Percentiles rank a stretch among this genome's conserved stretches.
Evolutionary conservation across 2,329 filamentous ascomycete species (phyloP).

Genomic region (Chlorencoelia australis): DNA sequence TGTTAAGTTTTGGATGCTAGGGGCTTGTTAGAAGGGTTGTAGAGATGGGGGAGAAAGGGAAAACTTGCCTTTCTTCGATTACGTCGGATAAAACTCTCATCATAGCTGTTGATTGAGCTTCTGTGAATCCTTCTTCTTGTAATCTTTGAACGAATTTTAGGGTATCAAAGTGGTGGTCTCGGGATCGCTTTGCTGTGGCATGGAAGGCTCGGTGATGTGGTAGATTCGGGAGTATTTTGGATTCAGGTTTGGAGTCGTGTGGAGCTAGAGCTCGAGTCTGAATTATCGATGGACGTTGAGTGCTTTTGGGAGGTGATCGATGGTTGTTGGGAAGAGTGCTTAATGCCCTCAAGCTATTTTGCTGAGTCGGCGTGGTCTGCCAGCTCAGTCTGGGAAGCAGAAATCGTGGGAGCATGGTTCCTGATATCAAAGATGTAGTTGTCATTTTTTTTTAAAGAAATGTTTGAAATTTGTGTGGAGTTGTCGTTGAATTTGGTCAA

Average conservation of each 20-base stretch:
- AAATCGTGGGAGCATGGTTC: slow-evolving; percentile 23
- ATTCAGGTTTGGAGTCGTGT: slow-evolving; percentile 4
- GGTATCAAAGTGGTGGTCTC: slow-evolving; percentile 96
- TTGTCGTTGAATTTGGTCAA: too few species aligned
- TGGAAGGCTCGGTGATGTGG: slow-evolving; percentile 47
- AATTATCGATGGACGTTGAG: neutral
- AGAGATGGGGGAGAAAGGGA: neutral
- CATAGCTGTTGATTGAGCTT: slow-evolving; percentile 93
- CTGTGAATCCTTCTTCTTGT: slow-evolving; percentile 85
- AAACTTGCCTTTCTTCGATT: slow-evolving; percentile 73
- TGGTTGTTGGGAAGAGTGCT: slow-evolving; percentile 13
- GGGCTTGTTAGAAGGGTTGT: neutral
- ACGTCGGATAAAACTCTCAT: slow-evolving; percentile 96
- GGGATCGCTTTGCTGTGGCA: slow-evolving; percentile 46
- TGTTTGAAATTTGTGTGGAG: too few species aligned
- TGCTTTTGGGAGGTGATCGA: slow-evolving; percentile 6
- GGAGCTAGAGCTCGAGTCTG: neutral
- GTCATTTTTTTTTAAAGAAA: slow-evolving; percentile 24
- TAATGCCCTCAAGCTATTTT: slow-evolving; percentile 16
- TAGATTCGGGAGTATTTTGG: slow-evolving; percentile 14
- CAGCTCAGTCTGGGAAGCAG: slow-evolving; percentile 27
- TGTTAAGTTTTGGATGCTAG: slow-evolving; percentile 87
- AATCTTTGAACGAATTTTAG: slow-evolving; percentile 92
- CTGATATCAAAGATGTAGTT: slow-evolving; percentile 14
- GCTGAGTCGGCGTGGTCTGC: slow-evolving; percentile 17